These are phyloP conservation scores for Pyricularia sp. DNA, from an alignment of 2,329 filamentous ascomycete genomes.

Conservation along the genomic window DNA sequence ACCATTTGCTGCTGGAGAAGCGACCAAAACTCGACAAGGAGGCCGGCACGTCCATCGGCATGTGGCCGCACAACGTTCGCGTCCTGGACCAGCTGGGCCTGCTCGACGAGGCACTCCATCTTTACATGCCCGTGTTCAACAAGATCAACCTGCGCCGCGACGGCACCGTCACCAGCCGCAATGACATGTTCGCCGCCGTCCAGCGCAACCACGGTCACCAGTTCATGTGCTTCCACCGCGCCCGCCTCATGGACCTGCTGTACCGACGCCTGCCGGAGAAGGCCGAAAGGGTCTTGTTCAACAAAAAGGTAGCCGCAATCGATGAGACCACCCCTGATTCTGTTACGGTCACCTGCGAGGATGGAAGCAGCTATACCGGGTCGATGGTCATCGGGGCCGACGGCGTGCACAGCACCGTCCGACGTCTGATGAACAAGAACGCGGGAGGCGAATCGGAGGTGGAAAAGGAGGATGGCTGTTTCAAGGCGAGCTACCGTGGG, in stretches of 20 bases:
- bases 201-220: constrained; percentile 14
- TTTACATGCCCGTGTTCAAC: constrained; percentile 8
- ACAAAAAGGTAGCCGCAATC: constrained; percentile 19
- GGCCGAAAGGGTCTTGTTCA: constrained; percentile 21
- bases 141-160: constrained; percentile 7
- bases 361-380: constrained; percentile 20
- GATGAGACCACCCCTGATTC: constrained; percentile 11
- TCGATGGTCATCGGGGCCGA: constrained; percentile 28
- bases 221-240: constrained; percentile 21
- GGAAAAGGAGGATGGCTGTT: not conserved
- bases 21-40: constrained; percentile 29
- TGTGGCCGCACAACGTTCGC: constrained; percentile 29
- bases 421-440: not conserved
- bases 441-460: not conserved
- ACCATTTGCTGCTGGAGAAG: constrained; percentile 38
- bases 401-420: constrained; percentile 25
- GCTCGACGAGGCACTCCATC: constrained; percentile 14
- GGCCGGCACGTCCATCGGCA: constrained; percentile 30
- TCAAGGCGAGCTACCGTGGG: not conserved
- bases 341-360: constrained; percentile 20
- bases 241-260: constrained; percentile 21
- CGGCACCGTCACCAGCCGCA: constrained; percentile 12
- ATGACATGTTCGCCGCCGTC: constrained; percentile 10
- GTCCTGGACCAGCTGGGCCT: constrained; percentile 41
- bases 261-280: constrained; percentile 22